A percentile compares a stretch with the other conserved stretches of the same genome.
Conservation (phyloP, 1,284 basidiomycete species). For the Ceratobasidium sp. region DNA sequence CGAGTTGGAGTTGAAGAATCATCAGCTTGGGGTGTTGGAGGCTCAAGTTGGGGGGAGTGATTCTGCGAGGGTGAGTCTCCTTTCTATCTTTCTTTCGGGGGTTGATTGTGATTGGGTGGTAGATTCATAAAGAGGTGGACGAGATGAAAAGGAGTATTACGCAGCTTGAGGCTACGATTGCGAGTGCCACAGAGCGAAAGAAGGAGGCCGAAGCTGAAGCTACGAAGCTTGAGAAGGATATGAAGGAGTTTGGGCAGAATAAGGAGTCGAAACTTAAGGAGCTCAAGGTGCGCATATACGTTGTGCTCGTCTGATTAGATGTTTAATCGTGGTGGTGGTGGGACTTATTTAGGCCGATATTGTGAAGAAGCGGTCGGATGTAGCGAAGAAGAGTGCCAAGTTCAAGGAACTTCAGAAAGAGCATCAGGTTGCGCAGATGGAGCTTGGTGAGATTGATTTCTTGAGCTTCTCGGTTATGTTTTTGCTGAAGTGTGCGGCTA, state of each 20-base stretch:
- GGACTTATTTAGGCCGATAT: slow-evolving; percentile 73
- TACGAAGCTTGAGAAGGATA: slow-evolving; percentile 93
- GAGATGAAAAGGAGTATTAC: slow-evolving; percentile 76
- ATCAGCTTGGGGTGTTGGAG: slow-evolving; percentile 87
- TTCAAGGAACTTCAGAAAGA: slow-evolving; percentile 95
- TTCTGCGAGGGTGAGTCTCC: slow-evolving; percentile 79
- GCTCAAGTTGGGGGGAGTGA: slow-evolving; percentile 92
- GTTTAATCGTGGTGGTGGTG: no score
- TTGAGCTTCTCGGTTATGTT: no score
- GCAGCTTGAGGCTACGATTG: slow-evolving; percentile 75
- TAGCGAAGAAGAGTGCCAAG: slow-evolving; percentile 83
- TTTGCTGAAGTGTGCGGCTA: slow-evolving; percentile 47
- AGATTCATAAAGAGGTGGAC: slow-evolving; percentile 89
- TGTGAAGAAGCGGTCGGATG: slow-evolving; percentile 82
- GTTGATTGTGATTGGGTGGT: slow-evolving; percentile 26
- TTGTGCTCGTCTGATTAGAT: no score
- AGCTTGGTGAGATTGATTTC: slow-evolving; percentile 76
- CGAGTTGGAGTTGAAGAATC: slow-evolving; percentile 90
- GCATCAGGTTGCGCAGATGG: slow-evolving; percentile 87
- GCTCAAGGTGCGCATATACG: slow-evolving; percentile 79
- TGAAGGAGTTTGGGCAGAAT: slow-evolving; percentile 98
- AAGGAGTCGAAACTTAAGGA: slow-evolving; percentile 97
- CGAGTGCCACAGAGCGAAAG: slow-evolving; percentile 81
- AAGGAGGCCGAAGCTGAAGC: slow-evolving; percentile 82
- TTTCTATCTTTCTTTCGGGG: neutral